phyloP scores from a whole-genome alignment of 441 rosid species.

The Hura crepitans region DNA sequence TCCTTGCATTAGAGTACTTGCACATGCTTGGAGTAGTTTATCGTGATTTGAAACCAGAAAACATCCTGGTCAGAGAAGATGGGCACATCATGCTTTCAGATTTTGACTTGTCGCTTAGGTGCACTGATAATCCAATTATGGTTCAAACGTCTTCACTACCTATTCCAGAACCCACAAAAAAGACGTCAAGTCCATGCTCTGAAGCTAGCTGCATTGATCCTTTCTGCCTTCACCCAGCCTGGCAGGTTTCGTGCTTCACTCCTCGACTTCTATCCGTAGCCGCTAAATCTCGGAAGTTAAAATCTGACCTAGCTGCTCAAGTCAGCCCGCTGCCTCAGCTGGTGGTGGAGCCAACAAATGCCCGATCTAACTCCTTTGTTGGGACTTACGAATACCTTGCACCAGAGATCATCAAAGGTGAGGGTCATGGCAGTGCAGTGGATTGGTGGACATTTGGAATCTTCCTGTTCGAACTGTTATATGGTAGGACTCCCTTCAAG shows the following conservation, averaged over 20 bases:
- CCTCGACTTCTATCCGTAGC: conserved; percentile 56
- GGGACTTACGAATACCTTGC: conserved; percentile 75
- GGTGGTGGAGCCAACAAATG: conserved; percentile 72
- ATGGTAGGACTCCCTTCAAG: conserved; percentile 68
- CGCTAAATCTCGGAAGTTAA: conserved; percentile 48
- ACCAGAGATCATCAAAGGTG: conserved; percentile 70
- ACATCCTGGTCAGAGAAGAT: conserved; percentile 68
- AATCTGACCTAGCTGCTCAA: conserved; percentile 50
- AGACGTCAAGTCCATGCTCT: conserved; percentile 60
- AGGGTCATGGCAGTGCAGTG: conserved; percentile 71
- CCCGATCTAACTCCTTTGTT: conserved; percentile 72
- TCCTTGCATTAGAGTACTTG: conserved; percentile 69
- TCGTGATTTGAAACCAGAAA: conserved; percentile 79
- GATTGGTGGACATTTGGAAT: conserved; percentile 83
- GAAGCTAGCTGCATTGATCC: conserved; percentile 68
- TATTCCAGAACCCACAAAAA: conserved; percentile 37
- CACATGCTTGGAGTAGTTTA: conserved; percentile 88
- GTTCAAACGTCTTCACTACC: conserved; percentile 53
- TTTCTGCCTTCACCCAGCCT: conserved; percentile 66
- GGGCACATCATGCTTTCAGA: conserved; percentile 85
- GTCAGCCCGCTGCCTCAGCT: conserved; percentile 59
- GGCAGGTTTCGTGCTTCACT: conserved; percentile 73
- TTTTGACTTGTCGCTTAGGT: conserved; percentile 70
- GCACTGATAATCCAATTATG: conserved; percentile 46
- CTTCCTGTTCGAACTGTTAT: conserved; percentile 61